A percentile compares a stretch with the other conserved stretches of the same genome.
These are phyloP conservation scores for Pyrus bretschneideri DNA, from an alignment of 306 rosid species.

Conservation along the genomic window DNA sequence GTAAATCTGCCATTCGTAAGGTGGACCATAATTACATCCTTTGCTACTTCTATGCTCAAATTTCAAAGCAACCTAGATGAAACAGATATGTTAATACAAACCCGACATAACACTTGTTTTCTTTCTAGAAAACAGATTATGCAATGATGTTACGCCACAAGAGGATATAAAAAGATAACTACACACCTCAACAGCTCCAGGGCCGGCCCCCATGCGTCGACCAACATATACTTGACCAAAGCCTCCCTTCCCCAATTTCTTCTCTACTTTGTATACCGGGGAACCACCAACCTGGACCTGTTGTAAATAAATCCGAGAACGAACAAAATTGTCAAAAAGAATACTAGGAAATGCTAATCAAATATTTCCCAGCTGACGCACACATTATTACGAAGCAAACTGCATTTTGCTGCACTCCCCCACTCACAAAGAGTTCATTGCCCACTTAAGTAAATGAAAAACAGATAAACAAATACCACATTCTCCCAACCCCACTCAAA, in stretches of 20 bases:
- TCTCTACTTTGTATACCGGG: constrained; percentile 35
- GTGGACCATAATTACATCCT: constrained; percentile 88
- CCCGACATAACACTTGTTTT: neutral
- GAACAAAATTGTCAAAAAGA: neutral
- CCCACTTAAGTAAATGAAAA: neutral
- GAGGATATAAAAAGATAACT: neutral
- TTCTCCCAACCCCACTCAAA: neutral
- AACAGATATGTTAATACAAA: constrained; percentile 6
- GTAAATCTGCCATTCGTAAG: constrained; percentile 96
- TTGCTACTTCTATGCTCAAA: constrained; percentile 94
- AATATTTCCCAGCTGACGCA: neutral
- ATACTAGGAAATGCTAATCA: neutral
- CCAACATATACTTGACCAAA: constrained; percentile 95
- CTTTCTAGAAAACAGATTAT: neutral
- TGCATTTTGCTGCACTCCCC: neutral
- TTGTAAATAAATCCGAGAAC: constrained; percentile 7
- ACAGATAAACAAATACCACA: neutral
- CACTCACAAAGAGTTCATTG: neutral
- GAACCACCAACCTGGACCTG: constrained; percentile 57
- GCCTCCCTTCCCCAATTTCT: constrained; percentile 76
- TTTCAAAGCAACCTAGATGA: constrained; percentile 71
- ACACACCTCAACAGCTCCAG: constrained; percentile 70
- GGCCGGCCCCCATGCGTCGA: constrained; percentile 46
- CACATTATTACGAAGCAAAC: neutral
- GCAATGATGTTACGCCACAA: neutral